Evolutionary conservation across 139 green algal species (phyloP).

Genomic region (Zygnema circumcarinatum): DNA sequence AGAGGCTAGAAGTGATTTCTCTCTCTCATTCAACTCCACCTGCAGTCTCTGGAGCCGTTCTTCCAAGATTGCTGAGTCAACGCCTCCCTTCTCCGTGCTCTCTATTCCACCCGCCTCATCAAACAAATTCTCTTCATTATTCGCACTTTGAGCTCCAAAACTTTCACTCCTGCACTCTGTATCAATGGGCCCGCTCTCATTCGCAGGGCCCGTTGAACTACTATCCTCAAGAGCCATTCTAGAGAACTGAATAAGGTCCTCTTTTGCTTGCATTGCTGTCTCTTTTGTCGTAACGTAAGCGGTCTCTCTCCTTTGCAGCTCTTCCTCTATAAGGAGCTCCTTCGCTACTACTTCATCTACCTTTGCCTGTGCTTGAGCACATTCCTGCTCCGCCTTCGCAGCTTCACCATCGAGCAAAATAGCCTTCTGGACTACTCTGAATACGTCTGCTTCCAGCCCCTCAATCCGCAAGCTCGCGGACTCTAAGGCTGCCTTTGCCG

Average conservation of each 20-base stretch:
- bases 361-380: not conserved
- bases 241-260: not conserved
- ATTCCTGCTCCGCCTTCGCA: not conserved
- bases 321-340: not conserved
- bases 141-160: not conserved
- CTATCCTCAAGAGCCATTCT: not conserved
- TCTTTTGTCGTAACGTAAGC: not conserved
- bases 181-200: not conserved
- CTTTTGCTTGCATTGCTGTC: not conserved
- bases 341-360: not conserved
- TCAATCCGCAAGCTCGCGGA: not conserved
- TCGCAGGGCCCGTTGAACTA: no score
- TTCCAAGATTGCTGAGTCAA: not conserved
- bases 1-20: not conserved
- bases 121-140: not conserved
- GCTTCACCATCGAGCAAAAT: not conserved
- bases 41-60: not conserved
- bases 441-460: not conserved
- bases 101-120: not conserved
- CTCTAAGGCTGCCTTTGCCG: not conserved
- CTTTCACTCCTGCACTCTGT: not conserved
- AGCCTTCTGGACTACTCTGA: not conserved
- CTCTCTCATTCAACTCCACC: not conserved
- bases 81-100: not conserved
- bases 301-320: not conserved